Percentiles rank a stretch among this genome's conserved stretches.
phyloP scores from a whole-genome alignment of 164 flowering plant species.

The Brasenia schreberi region DNA sequence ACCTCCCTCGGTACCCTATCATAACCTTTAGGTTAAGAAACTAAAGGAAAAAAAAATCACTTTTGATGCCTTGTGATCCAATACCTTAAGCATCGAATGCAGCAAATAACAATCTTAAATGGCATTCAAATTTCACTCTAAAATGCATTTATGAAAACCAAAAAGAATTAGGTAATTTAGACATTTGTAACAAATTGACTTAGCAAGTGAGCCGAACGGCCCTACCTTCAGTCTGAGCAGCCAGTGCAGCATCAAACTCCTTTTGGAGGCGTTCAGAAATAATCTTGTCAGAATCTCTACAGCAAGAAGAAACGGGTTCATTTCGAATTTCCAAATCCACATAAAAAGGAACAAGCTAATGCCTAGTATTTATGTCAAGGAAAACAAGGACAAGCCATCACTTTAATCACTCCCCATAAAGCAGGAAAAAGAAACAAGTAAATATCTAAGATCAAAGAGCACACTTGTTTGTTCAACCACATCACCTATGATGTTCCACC shows the following conservation, averaged over 20 bases:
- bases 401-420: no score
- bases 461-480: no score
- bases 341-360: not conserved
- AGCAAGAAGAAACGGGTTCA: slow-evolving; percentile 4
- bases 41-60: no score
- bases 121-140: not conserved
- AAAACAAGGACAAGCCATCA: not conserved
- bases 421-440: no score
- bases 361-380: not conserved
- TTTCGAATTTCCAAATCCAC: not conserved
- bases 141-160: not conserved
- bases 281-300: slow-evolving; percentile 87
- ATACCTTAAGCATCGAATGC: no score
- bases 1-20: no score
- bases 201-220: not conserved
- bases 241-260: slow-evolving; percentile 91
- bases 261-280: slow-evolving; percentile 75
- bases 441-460: no score
- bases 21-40: no score
- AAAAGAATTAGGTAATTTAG: not conserved
- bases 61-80: no score
- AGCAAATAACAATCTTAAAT: not conserved
- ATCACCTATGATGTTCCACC: no score
- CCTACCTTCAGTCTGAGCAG: slow-evolving; percentile 86
- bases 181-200: not conserved